These are phyloP conservation scores for Entomortierella parvispora DNA, from an alignment of 192 early-diverging fungal species.

Conservation along the genomic window DNA sequence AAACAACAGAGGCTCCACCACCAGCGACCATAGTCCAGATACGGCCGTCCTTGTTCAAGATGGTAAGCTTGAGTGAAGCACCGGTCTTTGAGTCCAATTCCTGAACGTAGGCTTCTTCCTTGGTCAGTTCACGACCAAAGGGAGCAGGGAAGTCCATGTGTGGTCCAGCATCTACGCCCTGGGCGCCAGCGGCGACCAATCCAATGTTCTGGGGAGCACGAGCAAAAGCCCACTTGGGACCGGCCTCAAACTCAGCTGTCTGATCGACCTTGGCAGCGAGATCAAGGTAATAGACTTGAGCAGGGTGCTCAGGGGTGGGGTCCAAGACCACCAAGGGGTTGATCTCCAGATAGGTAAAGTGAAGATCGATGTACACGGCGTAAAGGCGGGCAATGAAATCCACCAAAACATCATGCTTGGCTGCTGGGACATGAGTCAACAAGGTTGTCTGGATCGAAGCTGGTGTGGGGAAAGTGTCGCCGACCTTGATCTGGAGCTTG, in stretches of 20 bases:
- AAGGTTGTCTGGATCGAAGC: constrained; percentile 73
- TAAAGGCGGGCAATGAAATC: constrained; percentile 95
- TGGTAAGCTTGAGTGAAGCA: constrained; percentile 97
- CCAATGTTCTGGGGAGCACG: constrained; percentile 69
- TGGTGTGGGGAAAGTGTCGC: constrained; percentile 75
- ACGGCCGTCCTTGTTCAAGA: constrained; percentile 94
- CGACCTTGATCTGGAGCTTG: constrained; percentile 85
- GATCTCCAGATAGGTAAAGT: constrained; percentile 99
- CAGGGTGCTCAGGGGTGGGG: constrained; percentile 57
- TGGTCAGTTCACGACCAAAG: constrained; percentile 95
- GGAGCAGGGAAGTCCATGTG: constrained; percentile 97
- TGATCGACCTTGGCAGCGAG: constrained; percentile 99
- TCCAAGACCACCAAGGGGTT: constrained; percentile 97
- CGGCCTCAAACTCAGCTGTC: constrained; percentile 96
- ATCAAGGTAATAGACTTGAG: constrained; percentile 92
- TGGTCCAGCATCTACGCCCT: constrained; percentile 77
- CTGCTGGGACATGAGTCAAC: constrained; percentile 73
- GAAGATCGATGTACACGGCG: constrained; percentile 94
- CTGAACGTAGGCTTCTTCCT: constrained; percentile 98
- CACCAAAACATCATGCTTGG: constrained; percentile 80
- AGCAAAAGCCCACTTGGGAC: constrained; percentile 95
- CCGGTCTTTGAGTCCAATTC: constrained; percentile 99
- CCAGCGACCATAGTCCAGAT: constrained; percentile 99
- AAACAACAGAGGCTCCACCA: constrained; percentile 98
- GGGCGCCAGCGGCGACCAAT: constrained; percentile 27